These are phyloP conservation scores for Pichia norvegensis DNA, from an alignment of 1,139 yeast genomes.

Conservation along the genomic window DNA sequence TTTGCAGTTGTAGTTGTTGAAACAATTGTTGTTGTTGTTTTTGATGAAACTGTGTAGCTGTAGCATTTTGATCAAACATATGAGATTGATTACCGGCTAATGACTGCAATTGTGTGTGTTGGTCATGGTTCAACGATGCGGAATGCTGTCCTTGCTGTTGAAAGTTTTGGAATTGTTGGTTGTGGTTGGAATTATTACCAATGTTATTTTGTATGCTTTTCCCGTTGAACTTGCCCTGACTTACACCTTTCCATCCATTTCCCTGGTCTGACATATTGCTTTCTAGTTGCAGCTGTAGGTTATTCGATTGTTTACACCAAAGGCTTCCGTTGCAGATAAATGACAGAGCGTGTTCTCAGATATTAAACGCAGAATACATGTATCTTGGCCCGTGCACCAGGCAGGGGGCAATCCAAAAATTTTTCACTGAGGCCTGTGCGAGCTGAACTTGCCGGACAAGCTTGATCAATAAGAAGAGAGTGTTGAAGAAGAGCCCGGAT, in stretches of 20 bases:
- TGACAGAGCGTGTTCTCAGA: too few species aligned
- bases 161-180: not conserved
- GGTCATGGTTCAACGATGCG: not conserved
- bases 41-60: not conserved
- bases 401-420: not conserved
- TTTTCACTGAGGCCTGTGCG: not conserved
- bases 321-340: too few species aligned
- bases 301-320: too few species aligned
- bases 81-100: not conserved
- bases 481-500: not conserved
- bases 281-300: too few species aligned
- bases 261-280: not conserved
- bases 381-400: not conserved
- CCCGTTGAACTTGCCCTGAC: not conserved
- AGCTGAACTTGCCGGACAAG: not conserved
- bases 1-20: not conserved
- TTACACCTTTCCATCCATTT: not conserved
- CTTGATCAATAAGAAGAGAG: not conserved
- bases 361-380: too few species aligned
- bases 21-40: slow-evolving; percentile 1
- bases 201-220: not conserved
- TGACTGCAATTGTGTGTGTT: not conserved
- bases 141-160: not conserved
- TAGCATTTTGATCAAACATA: not conserved
- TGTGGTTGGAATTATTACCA: not conserved